These are phyloP conservation scores for Allium sativum DNA, from an alignment of 106 monocot genomes.

Conservation along the genomic window DNA sequence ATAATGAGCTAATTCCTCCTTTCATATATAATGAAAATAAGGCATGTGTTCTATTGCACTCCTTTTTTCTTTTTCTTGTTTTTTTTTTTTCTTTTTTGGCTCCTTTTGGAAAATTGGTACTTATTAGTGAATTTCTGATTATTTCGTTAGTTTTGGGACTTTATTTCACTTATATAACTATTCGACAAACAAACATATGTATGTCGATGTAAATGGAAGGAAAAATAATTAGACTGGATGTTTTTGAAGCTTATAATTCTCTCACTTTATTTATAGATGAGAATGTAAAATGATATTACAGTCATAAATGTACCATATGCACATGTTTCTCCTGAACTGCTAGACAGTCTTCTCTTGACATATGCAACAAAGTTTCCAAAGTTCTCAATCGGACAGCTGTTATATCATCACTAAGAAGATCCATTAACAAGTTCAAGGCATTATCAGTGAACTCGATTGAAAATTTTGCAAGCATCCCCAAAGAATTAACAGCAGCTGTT, in stretches of 20 bases:
- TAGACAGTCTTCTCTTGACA: constrained; percentile 46
- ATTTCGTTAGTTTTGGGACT: no score
- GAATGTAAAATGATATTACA: no score
- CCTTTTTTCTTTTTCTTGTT: no score
- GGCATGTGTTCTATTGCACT: no score
- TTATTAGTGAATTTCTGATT: no score
- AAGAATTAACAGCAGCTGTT: constrained; percentile 48
- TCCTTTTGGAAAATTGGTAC: no score
- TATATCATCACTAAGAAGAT: constrained; percentile 75
- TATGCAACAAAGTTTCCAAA: constrained; percentile 51
- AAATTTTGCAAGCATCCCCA: constrained; percentile 56
- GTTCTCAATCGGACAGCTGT: constrained; percentile 45
- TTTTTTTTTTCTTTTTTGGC: no score
- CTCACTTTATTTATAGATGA: no score
- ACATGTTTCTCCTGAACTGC: constrained; percentile 61
- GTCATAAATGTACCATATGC: constrained; percentile 51
- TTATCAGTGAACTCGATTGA: constrained; percentile 47
- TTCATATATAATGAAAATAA: background rate
- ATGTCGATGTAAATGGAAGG: background rate
- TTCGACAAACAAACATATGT: no score
- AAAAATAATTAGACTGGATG: background rate
- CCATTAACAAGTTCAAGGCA: constrained; percentile 69
- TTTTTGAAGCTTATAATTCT: no score
- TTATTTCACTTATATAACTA: no score
- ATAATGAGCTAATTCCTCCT: no score